Evolutionary conservation across 345 rosid genomes (phyloP).

Genomic region (Eucalyptus sp.): DNA sequence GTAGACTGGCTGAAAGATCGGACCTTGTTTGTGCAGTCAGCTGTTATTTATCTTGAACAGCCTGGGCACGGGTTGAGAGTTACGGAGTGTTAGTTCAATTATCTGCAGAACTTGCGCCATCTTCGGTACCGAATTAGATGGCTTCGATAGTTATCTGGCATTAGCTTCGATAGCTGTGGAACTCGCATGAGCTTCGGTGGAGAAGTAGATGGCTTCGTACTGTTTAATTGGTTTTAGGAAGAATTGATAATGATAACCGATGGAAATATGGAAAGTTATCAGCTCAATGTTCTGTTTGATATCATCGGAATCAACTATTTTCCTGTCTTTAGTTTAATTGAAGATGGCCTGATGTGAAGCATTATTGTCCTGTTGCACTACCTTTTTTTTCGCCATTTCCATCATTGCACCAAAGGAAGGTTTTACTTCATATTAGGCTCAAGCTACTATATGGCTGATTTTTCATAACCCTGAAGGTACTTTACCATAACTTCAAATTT

Average conservation of each 20-base stretch:
- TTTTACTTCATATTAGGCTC: neutral
- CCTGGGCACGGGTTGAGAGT: neutral
- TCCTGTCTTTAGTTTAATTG: neutral
- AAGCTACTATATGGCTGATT: neutral
- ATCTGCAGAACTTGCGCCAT: neutral
- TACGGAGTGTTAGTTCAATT: neutral
- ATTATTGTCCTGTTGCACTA: neutral
- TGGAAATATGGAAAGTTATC: neutral
- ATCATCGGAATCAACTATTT: neutral
- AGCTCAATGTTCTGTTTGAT: neutral
- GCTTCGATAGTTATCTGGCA: neutral
- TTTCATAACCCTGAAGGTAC: neutral
- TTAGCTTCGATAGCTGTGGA: neutral
- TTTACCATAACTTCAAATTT: neutral
- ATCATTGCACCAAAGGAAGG: neutral
- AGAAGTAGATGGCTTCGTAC: neutral
- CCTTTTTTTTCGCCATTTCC: neutral
- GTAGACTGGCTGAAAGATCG: neutral
- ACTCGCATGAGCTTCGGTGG: neutral
- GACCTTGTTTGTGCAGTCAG: neutral
- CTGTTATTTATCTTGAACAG: neutral
- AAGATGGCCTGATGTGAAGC: neutral
- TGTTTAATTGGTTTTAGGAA: neutral
- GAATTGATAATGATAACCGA: neutral
- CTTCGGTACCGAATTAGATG: neutral